Conservation (phyloP, 345 rosid species). For the Linum tenue region DNA sequence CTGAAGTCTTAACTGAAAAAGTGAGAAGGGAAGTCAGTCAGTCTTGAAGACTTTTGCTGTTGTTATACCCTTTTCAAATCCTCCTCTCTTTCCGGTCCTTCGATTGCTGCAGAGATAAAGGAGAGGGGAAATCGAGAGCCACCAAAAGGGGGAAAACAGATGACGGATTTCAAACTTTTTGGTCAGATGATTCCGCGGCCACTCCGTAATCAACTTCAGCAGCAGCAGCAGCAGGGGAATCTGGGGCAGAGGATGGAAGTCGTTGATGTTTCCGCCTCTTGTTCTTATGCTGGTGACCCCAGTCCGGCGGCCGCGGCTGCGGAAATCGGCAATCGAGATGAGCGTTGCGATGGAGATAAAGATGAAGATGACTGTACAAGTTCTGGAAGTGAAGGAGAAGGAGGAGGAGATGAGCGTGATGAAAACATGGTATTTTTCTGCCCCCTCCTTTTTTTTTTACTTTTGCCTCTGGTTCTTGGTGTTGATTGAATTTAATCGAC, state of each 20-base stretch:
- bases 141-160: conserved; percentile 8
- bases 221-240: not conserved
- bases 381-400: not conserved
- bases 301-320: not conserved
- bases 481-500: not conserved
- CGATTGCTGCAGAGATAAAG: not conserved
- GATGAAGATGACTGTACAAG: not conserved
- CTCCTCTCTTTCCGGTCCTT: conserved; percentile 10
- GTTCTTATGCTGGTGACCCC: not conserved
- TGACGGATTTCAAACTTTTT: conserved; percentile 38
- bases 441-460: not conserved
- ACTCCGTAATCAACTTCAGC: not conserved
- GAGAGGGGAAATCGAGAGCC: not conserved
- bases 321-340: too few species aligned
- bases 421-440: not conserved
- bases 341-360: not conserved
- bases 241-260: not conserved
- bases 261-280: not conserved
- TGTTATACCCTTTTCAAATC: not conserved
- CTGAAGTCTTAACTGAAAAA: too few species aligned
- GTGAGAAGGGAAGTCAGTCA: not conserved
- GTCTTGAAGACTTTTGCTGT: not conserved
- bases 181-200: conserved; percentile 40
- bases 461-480: not conserved
- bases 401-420: not conserved